A percentile compares a stretch with the other conserved stretches of the same genome.
phyloP scores from a whole-genome alignment of 176 grass and related monocot genomes.

The Lolium rigidum region DNA sequence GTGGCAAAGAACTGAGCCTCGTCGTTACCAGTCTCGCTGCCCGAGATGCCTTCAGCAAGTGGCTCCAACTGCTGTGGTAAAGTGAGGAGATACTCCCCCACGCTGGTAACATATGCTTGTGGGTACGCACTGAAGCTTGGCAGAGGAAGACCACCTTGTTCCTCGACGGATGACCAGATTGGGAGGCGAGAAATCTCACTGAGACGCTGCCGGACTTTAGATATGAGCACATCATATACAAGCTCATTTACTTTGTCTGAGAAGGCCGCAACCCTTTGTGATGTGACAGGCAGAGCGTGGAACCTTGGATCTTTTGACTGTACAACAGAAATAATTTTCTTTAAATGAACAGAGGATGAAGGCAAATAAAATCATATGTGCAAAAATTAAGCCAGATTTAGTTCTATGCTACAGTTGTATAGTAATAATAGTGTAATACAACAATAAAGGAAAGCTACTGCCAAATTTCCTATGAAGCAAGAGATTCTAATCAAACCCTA shows the following conservation, averaged over 20 bases:
- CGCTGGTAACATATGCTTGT: slow-evolving; percentile 85
- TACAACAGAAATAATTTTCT: slow-evolving; percentile 40
- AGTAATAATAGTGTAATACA: not conserved
- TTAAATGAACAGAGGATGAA: slow-evolving; percentile 40
- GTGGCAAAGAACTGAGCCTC: slow-evolving; percentile 97
- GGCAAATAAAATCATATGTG: not conserved
- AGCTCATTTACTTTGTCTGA: slow-evolving; percentile 97
- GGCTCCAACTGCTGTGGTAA: slow-evolving; percentile 96
- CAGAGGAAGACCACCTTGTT: slow-evolving; percentile 84
- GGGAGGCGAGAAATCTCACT: slow-evolving; percentile 77
- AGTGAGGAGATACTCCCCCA: slow-evolving; percentile 98
- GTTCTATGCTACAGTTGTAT: too few relatives aligned
- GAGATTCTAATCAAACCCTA: not conserved
- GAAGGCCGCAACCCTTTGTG: slow-evolving; percentile 86
- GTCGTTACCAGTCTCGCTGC: slow-evolving; percentile 70
- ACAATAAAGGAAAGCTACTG: slow-evolving; percentile 15
- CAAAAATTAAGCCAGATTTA: not conserved
- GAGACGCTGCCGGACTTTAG: slow-evolving; percentile 81
- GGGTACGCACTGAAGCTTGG: slow-evolving; percentile 98
- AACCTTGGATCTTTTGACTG: slow-evolving; percentile 98
- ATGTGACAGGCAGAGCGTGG: slow-evolving; percentile 84
- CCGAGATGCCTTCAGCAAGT: slow-evolving; percentile 82
- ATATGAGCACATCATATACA: slow-evolving; percentile 94
- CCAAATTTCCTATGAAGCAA: not conserved
- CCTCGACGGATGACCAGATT: slow-evolving; percentile 89